Percentiles rank a stretch among this genome's conserved stretches.
Evolutionary conservation across 495 filamentous ascomycete genomes (phyloP).

Genomic region (Penicillium daleae): DNA sequence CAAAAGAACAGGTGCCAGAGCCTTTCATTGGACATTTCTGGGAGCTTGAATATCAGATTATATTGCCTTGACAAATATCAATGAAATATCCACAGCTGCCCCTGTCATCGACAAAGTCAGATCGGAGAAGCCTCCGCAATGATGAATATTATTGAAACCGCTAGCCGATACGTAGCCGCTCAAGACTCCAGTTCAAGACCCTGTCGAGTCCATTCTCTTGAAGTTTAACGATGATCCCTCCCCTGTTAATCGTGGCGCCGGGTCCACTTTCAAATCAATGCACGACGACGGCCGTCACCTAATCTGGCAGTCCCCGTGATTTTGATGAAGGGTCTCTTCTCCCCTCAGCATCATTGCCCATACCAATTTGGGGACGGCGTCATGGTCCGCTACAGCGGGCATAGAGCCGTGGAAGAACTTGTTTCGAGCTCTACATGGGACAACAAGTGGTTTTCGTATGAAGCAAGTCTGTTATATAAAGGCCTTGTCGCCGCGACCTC

Average conservation of each 20-base stretch:
- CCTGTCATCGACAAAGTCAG: conserved; percentile 16
- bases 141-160: conserved; percentile 21
- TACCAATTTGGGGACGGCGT: conserved; percentile 32
- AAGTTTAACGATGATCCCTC: conserved; percentile 21
- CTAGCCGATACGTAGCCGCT: conserved; percentile 15
- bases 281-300: conserved; percentile 19
- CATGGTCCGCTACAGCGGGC: conserved; percentile 30
- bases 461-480: conserved; percentile 31
- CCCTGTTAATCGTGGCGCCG: conserved; percentile 22
- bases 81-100: not conserved
- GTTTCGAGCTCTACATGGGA: conserved; percentile 11
- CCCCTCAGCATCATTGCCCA: conserved; percentile 14
- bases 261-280: conserved; percentile 29
- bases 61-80: too few relatives aligned
- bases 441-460: not conserved
- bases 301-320: conserved; percentile 23
- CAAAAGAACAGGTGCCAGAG: not conserved
- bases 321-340: conserved; percentile 18
- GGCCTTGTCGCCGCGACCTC: not conserved
- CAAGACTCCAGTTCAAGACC: conserved; percentile 4
- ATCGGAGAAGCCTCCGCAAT: conserved; percentile 36
- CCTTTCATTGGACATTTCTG: not conserved
- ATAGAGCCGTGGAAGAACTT: conserved; percentile 14
- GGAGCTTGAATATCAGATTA: too few relatives aligned
- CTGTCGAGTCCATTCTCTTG: conserved; percentile 5